Base-by-base conservation (phyloP, 768 basidiomycete species). In the Russula vinacea region DNA sequence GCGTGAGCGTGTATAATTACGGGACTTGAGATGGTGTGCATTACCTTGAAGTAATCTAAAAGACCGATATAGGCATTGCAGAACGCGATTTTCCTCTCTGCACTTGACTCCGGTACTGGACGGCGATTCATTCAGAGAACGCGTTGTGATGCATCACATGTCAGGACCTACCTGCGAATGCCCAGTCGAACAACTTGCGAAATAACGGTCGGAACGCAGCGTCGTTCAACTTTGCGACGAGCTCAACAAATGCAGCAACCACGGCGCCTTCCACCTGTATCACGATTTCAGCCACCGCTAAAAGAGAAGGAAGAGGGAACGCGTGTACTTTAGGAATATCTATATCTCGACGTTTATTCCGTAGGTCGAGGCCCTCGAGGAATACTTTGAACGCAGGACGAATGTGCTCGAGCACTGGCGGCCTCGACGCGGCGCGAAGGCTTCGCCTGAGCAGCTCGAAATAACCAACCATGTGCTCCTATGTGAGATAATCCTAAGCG, bases 141-240 rank as follows among this genome's bases (percentile, higher is more conserved):
- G 29, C 32, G 17, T 22, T 2, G 24, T 40, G 32, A n/a, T 11
- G 45, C 26, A 8, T 33, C 29, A 29, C 10, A 14, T 40, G 16
- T 11, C 22, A 3, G 7, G 45, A 10, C 17, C 55, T 49, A 62
- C 79, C 78, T 1, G 80, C 82, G 70, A 94, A 94, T 0, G 94
- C 94, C 97, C 97, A 99, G 72, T 99, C 97, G 70, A 92, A 94
- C 62, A 95, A 74, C 59, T 87, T 86, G 60, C 94, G 86, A 83
- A 98, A 96, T 17, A 98, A 77, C 0, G 96, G 94, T 66, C 86
- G 83, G 85, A 99, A 98, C 0, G 88, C 82, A 0, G 85, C 84
- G 69, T 98, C 97, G 71, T 95, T 97, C 58, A 99, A 79, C 75
- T 98, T 98, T 59, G 92, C 84, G 13, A 94, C 90, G 10, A 98